Evolutionary conservation across 2,329 filamentous ascomycete species (phyloP).

Genomic region (Exophiala spinifera): DNA sequence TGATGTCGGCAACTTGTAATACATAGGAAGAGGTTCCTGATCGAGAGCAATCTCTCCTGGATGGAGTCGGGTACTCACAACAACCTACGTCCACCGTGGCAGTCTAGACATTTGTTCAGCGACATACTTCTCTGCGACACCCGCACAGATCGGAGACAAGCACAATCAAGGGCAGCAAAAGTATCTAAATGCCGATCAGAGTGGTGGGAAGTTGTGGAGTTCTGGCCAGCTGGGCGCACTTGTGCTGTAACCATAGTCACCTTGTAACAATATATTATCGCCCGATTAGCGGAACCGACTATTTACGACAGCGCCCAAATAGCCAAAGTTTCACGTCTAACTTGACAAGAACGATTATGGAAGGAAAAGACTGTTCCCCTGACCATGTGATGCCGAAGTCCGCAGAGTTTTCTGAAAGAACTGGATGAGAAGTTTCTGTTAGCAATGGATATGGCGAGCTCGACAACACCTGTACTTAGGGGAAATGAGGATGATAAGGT

Average conservation of each 20-base stretch:
- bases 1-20: too few species aligned
- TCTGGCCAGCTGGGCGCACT: neutral
- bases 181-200: neutral
- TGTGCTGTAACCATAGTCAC: neutral
- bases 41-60: too few species aligned
- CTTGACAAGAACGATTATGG: neutral
- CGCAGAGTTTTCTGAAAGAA: neutral
- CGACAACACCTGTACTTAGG: constrained; percentile 28
- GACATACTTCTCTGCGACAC: too few species aligned
- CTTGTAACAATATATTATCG: too few species aligned
- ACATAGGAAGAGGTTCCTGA: too few species aligned
- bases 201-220: neutral
- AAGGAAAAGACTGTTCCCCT: neutral
- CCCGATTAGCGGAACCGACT: neutral
- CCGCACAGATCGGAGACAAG: neutral
- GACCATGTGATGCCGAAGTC: constrained; percentile 4
- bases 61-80: too few species aligned
- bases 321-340: neutral
- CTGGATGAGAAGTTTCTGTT: constrained; percentile 11
- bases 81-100: too few species aligned
- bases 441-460: constrained; percentile 19
- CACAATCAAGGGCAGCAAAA: neutral
- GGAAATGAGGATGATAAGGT: constrained; percentile 24
- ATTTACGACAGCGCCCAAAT: neutral
- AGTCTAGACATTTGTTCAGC: too few species aligned